Evolutionary conservation across 768 basidiomycete genomes (phyloP).

Genomic region (Tulasnella sp.): DNA sequence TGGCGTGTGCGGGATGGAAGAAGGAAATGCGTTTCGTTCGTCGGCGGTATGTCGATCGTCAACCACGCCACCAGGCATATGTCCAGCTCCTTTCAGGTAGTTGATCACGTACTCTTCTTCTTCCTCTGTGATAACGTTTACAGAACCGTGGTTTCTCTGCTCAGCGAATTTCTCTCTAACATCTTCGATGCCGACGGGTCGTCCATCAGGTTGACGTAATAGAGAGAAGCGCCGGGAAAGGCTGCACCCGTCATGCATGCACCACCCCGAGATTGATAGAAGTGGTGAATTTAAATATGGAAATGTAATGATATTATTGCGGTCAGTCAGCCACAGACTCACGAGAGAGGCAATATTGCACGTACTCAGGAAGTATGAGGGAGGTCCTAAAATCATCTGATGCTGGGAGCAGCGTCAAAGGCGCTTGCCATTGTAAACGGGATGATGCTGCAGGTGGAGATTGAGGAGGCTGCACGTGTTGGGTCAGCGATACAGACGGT

Average conservation of each 20-base stretch:
- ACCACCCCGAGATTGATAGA: not conserved
- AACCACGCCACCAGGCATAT: slow-evolving; percentile 13
- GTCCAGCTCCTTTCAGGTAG: slow-evolving; percentile 48
- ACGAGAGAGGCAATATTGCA: slow-evolving; percentile 18
- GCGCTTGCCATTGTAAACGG: slow-evolving; percentile 26
- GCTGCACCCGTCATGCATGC: slow-evolving; percentile 31
- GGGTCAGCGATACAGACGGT: slow-evolving; percentile 26
- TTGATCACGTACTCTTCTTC: slow-evolving; percentile 80
- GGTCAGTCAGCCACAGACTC: not conserved
- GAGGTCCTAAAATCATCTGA: slow-evolving; percentile 76
- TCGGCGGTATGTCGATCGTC: slow-evolving; percentile 10
- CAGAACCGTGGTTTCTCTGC: slow-evolving; percentile 59
- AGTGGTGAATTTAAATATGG: not conserved
- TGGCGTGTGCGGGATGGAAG: not conserved
- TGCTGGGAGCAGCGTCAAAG: slow-evolving; percentile 51
- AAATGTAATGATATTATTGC: not conserved
- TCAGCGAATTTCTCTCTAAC: slow-evolving; percentile 59
- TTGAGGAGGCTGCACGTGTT: slow-evolving; percentile 22
- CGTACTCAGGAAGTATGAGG: slow-evolving; percentile 76
- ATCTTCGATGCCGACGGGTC: slow-evolving; percentile 53
- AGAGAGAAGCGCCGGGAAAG: slow-evolving; percentile 75
- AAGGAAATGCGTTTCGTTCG: not conserved
- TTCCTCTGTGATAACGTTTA: slow-evolving; percentile 62
- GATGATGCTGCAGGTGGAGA: slow-evolving; percentile 22
- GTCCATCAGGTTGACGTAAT: slow-evolving; percentile 56